phyloP scores from a whole-genome alignment of 345 rosid genomes.

The Salix exigua region DNA sequence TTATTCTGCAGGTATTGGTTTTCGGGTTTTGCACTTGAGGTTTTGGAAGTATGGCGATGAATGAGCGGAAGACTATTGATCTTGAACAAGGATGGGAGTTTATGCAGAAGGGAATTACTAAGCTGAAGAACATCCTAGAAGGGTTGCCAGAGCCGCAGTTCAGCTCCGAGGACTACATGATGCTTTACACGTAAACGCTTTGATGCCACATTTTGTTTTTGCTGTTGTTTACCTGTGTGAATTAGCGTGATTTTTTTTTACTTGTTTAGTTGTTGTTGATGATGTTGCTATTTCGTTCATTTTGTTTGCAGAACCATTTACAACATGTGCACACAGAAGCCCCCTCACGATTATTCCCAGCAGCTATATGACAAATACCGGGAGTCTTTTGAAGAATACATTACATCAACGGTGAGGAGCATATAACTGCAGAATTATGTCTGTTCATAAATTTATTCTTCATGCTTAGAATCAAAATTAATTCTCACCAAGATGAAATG shows the following conservation, averaged over 20 bases:
- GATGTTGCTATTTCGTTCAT: not conserved
- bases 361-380: slow-evolving; percentile 32
- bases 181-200: slow-evolving; percentile 32
- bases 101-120: slow-evolving; percentile 77
- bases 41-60: slow-evolving; percentile 37
- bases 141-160: slow-evolving; percentile 33
- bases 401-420: slow-evolving; percentile 19
- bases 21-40: slow-evolving; percentile 2
- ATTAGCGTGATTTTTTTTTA: not conserved
- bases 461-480: not conserved
- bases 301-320: slow-evolving; percentile 26
- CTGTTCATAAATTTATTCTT: not conserved
- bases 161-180: slow-evolving; percentile 40
- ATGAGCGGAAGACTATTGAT: slow-evolving; percentile 70
- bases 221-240: not conserved
- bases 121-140: slow-evolving; percentile 74
- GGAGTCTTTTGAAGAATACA: slow-evolving; percentile 27
- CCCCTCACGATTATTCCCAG: slow-evolving; percentile 36
- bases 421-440: not conserved
- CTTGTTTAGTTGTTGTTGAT: not conserved
- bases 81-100: slow-evolving; percentile 88
- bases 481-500: not conserved
- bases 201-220: not conserved
- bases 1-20: not conserved
- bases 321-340: slow-evolving; percentile 39